These are phyloP conservation scores for Sodiomyces alkalinus DNA, from an alignment of 2,329 filamentous ascomycete genomes.

Conservation along the genomic window DNA sequence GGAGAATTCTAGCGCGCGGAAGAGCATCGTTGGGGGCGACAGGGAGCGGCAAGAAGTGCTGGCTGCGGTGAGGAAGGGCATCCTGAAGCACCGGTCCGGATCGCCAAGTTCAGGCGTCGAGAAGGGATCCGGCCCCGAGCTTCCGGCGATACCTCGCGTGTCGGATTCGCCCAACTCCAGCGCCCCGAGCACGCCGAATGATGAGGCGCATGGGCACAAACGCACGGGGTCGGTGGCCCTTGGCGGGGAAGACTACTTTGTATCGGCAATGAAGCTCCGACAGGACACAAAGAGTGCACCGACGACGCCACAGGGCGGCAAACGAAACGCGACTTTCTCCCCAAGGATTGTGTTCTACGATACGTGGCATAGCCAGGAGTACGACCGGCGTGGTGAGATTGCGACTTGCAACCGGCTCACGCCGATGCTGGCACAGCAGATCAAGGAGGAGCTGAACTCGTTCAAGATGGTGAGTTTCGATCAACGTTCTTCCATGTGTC, in stretches of 20 bases:
- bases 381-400: conserved; percentile 89
- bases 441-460: conserved; percentile 97
- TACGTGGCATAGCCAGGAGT: conserved; percentile 90
- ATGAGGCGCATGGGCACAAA: conserved; percentile 54
- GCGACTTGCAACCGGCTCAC: conserved; percentile 96
- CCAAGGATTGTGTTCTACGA: conserved; percentile 90
- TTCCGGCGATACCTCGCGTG: conserved; percentile 46
- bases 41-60: conserved; percentile 82
- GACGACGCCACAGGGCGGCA: conserved; percentile 55
- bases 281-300: conserved; percentile 70
- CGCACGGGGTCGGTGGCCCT: conserved; percentile 57
- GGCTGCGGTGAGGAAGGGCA: conserved; percentile 86
- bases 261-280: conserved; percentile 56
- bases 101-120: conserved; percentile 6
- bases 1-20: conserved; percentile 50
- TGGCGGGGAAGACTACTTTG: conserved; percentile 81
- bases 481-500: too few relatives aligned
- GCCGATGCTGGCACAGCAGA: conserved; percentile 93
- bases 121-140: conserved; percentile 13
- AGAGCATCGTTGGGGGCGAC: conserved; percentile 85
- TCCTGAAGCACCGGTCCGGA: conserved; percentile 59
- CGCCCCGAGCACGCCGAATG: conserved; percentile 74
- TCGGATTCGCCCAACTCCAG: conserved; percentile 73
- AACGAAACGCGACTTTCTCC: conserved; percentile 63
- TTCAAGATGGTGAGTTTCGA: conserved; percentile 81